Conservation (phyloP, 257 asterid species). For the Leptodermis oblonga region DNA sequence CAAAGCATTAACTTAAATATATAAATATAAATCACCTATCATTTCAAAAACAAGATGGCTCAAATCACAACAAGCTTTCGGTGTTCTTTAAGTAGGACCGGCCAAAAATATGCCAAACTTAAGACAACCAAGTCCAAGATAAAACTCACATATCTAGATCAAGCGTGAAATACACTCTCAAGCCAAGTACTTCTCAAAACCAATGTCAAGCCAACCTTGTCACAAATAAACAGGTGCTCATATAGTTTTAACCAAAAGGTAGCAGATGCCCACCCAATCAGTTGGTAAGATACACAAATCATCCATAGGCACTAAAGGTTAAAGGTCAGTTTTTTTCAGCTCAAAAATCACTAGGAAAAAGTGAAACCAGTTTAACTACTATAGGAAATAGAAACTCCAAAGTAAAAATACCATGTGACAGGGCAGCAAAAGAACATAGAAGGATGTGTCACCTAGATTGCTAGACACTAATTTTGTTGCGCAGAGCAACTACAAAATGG, state of each 20-base stretch:
- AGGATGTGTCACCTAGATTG: slow-evolving; percentile 35
- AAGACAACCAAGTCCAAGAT: background rate
- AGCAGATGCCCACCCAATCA: background rate
- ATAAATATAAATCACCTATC: background rate
- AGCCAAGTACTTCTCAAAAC: background rate
- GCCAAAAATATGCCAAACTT: background rate
- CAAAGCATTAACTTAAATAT: background rate
- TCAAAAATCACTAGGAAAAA: background rate
- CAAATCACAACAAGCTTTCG: background rate
- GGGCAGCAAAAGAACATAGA: slow-evolving; percentile 37
- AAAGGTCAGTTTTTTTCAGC: slow-evolving; percentile 5
- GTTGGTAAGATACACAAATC: slow-evolving; percentile 1
- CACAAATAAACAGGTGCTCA: background rate
- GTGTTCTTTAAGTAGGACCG: background rate
- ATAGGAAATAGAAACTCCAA: slow-evolving; percentile 29
- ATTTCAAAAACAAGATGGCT: background rate
- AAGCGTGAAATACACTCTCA: background rate
- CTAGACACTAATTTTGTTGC: slow-evolving; percentile 26
- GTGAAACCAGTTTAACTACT: slow-evolving; percentile 46
- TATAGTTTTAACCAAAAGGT: background rate
- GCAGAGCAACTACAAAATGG: slow-evolving; percentile 29
- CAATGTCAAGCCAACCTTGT: background rate
- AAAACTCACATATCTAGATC: background rate
- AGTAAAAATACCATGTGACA: slow-evolving; percentile 26
- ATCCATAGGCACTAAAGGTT: slow-evolving; percentile 1